Evolutionary conservation across 176 grass and related monocot genomes (phyloP), one percentile per base, ranked within the genome.

Genomic region (Stipa capillata): DNA sequence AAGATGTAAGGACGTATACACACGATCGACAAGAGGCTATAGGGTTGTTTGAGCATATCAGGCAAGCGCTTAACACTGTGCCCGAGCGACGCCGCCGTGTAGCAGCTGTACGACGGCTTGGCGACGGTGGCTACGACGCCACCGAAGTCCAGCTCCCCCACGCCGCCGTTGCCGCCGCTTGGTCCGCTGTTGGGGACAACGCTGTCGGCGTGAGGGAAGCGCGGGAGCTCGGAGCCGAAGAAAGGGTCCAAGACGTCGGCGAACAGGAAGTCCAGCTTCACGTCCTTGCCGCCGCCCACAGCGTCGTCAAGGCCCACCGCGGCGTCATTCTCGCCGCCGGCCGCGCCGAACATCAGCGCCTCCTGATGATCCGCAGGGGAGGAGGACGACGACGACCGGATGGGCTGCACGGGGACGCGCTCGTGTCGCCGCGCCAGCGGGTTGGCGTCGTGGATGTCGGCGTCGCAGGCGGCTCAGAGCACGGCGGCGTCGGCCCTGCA

Each of bases 401-500:
- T 87, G 42, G 94, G 91, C 29, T 71, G 57, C 15, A 97, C 68
- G 41, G 87, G 92, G 4, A 84, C 61, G 21, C 92, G 91, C 32
- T 94, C 89, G 85, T 98, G 95, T 68, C 92, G 91, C 12, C 89
- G 89, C 13, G 90, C 90, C 1, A 98, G 86, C 67, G 90, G 90
- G 73, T 98, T 98, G 41, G 87, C 88, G 33, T 81, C 67, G 69
- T 88, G 81, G 51, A 88, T 84, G 61, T 88, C 86, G 20, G 81
- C 76, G 52, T 88, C 86, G 81, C 86, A 88, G 0, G 76, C 52
- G 4, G 81, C 60, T 69, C 86, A 88, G 76, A 88, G 86, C 81
- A 83, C 87, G 3, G 92, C 92, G 0, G 92, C 95, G 55, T 97
- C 89, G 28, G 95, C 95, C 31, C 78, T 89, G 95, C 95, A 97